Evolutionary conservation across 164 flowering plant species (phyloP), one percentile per base, ranked within the genome.

Genomic region (Kalanchoe fedtschenkoi): DNA sequence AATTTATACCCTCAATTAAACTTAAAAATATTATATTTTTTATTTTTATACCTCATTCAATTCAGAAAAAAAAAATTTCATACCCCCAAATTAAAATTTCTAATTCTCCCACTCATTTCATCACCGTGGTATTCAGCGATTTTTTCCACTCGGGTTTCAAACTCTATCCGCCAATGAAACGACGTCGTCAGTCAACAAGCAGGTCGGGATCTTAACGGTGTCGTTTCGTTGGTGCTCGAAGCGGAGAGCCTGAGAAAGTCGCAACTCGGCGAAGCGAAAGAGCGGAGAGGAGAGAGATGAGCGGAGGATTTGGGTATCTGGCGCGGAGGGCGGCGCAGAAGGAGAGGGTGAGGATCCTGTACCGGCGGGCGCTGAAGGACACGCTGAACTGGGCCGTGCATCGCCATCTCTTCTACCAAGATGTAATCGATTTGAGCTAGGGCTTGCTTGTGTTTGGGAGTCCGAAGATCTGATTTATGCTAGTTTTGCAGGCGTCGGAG

Each of bases 271-370:
- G 0, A 63, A 11, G 56, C 10, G 32, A 51, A 14, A 37, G 10
- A 37, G 39, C 1, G n/a, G 6, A 37, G 56, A 51, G n/a, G 32
- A 22, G 56, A 51, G 30, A 51, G 30, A 51, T 26, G 56, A 51
- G 56, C 14, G 30, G 56, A 2, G 32, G 56, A 51, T 26, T 53
- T 51, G 56, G 56, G 56, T 51, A 51, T 17, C 56, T 51, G 56
- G 56, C 56, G 56, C 56, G 56, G 56, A 44, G 51, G 51, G 51
- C 51, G 51, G 51, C 51, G 13, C 51, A 44, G 51, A 44, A 44
- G 51, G 51, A 51, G 56, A 24, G 56, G 13, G 56, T 26, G 56
- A 51, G 56, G 56, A 51, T 51, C 1, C 6, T 51, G 15, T 51
- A 51, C 30, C 0, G 56, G 30, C 33, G 56, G 56, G 16, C 16